These are phyloP conservation scores for Sclerotinia borealis DNA, from an alignment of 2,329 filamentous ascomycete genomes.

Conservation along the genomic window DNA sequence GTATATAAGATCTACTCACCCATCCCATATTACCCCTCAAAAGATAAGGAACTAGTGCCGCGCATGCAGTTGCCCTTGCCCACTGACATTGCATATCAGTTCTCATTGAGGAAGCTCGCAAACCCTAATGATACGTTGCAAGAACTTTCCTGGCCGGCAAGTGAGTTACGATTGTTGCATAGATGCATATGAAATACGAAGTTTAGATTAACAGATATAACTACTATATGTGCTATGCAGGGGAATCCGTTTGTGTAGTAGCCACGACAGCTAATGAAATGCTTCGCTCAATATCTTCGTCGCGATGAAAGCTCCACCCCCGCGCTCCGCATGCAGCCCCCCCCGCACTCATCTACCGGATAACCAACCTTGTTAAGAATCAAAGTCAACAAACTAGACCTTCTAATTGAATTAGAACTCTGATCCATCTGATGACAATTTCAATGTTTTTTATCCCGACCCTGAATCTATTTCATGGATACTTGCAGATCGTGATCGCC, in stretches of 20 bases:
- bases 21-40: background rate
- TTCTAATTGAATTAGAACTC: background rate
- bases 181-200: background rate
- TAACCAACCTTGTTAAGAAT: background rate
- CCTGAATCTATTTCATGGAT: background rate
- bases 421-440: background rate
- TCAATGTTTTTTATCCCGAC: background rate
- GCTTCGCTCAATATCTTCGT: background rate
- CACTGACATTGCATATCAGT: background rate
- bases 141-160: background rate
- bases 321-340: slow-evolving; percentile 1
- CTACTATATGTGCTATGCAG: slow-evolving; percentile 9
- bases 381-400: background rate
- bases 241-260: background rate
- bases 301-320: background rate
- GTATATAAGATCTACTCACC: background rate
- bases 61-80: background rate
- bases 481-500: background rate
- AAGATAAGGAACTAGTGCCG: background rate
- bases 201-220: background rate
- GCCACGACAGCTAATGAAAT: background rate
- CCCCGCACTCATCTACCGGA: slow-evolving; percentile 1
- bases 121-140: background rate
- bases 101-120: slow-evolving; percentile 3
- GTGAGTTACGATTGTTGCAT: background rate